A percentile compares a stretch with the other conserved stretches of the same genome.
phyloP scores from a whole-genome alignment of 2,329 filamentous ascomycete genomes.

The Ophiocordyceps camponoti-leonardi region DNA sequence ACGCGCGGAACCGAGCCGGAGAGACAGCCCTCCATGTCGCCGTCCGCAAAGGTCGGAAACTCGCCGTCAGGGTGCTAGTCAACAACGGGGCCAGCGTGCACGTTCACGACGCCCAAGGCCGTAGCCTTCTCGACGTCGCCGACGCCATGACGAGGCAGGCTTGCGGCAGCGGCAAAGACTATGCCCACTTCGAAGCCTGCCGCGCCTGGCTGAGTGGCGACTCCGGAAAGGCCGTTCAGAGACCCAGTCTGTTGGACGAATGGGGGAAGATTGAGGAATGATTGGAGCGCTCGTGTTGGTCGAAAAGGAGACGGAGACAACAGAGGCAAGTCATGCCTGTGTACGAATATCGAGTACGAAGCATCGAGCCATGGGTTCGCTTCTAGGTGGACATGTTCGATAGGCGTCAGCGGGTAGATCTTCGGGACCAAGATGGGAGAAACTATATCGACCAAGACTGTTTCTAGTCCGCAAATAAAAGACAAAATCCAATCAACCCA shows the following conservation, averaged over 20 bases:
- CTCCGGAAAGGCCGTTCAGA: conserved; percentile 16
- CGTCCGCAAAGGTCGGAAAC: conserved; percentile 32
- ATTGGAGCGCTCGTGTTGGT: not conserved
- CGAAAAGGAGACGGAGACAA: no score
- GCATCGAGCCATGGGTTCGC: no score
- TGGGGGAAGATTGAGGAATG: conserved; percentile 11
- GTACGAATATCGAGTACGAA: no score
- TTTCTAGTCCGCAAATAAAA: no score
- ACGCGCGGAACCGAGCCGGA: conserved; percentile 33
- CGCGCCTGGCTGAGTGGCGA: conserved; percentile 25
- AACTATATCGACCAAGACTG: no score
- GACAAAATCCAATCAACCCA: no score
- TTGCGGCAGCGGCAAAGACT: conserved; percentile 11
- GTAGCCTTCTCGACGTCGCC: conserved; percentile 27
- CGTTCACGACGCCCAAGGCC: conserved; percentile 23
- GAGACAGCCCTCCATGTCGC: conserved; percentile 39
- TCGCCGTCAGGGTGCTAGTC: conserved; percentile 28
- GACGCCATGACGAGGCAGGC: conserved; percentile 19
- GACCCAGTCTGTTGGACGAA: conserved; percentile 21
- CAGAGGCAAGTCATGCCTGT: no score
- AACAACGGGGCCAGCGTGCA: conserved; percentile 29
- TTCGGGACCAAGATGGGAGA: no score
- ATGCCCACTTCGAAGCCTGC: conserved; percentile 27
- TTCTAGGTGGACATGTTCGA: no score
- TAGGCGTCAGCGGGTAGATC: no score